Evolutionary conservation across 2,329 filamentous ascomycete genomes (phyloP).

Genomic region (Trichoderma sp.): DNA sequence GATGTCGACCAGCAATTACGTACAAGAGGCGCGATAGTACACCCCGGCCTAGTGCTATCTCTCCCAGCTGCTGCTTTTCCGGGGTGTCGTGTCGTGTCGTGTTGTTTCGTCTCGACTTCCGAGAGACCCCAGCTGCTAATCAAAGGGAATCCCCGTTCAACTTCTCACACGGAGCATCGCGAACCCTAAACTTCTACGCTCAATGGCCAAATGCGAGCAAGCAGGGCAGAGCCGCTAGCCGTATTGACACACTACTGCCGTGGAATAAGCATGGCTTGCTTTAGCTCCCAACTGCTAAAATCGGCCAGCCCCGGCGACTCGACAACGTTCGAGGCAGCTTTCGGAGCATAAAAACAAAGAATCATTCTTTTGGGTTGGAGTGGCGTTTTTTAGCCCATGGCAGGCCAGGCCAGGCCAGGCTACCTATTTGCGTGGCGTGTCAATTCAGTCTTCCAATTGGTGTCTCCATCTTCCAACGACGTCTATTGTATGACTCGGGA

Average conservation of each 20-base stretch:
- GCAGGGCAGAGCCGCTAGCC: not conserved
- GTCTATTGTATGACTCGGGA: not conserved
- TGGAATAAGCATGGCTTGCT: slow-evolving; percentile 5
- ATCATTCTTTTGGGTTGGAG: not conserved
- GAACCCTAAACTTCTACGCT: not conserved
- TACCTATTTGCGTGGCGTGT: not conserved
- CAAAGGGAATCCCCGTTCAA: not conserved
- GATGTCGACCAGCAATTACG: not conserved
- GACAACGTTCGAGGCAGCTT: not conserved
- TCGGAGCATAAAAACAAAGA: slow-evolving; percentile 1
- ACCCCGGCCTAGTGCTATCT: slow-evolving; percentile 5
- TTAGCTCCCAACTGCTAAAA: not conserved
- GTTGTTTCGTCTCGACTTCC: not conserved
- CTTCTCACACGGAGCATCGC: not conserved
- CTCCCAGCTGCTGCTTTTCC: not conserved
- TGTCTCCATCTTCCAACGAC: not conserved
- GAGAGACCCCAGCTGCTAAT: not conserved
- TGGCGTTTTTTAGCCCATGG: not conserved
- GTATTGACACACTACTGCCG: not conserved
- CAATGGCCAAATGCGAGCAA: not conserved
- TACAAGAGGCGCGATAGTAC: not conserved
- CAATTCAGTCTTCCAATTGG: not conserved
- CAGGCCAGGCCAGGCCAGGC: not conserved
- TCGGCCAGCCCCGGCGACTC: not conserved
- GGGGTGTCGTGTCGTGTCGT: not conserved